Percentiles rank a stretch among this genome's conserved stretches.
These are phyloP conservation scores for Casuarina equisetifolia DNA, from an alignment of 306 rosid genomes.

Conservation along the genomic window DNA sequence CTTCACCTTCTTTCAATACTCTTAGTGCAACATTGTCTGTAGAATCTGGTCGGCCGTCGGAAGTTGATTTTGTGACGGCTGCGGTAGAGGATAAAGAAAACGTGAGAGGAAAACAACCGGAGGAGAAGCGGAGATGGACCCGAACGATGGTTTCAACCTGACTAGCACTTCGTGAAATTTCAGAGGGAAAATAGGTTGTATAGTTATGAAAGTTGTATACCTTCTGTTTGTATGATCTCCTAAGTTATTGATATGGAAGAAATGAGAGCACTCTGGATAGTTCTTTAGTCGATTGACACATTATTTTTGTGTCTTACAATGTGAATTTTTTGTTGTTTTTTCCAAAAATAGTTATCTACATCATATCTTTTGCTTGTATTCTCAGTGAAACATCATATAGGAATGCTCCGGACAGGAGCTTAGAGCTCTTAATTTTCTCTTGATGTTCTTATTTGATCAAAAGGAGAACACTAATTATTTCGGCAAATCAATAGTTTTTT, in stretches of 20 bases:
- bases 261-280: neutral
- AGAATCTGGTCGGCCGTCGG: conserved; percentile 10
- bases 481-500: no score
- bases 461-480: no score
- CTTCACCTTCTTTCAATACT: conserved; percentile 42
- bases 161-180: neutral
- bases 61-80: conserved; percentile 4
- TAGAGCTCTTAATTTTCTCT: no score
- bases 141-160: conserved; percentile 25
- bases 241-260: no score
- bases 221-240: no score
- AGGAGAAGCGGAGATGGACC: conserved; percentile 4
- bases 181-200: neutral
- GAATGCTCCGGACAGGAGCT: no score
- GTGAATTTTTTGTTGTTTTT: no score
- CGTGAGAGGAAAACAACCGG: neutral
- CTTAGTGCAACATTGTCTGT: conserved; percentile 25
- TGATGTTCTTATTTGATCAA: no score
- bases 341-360: no score
- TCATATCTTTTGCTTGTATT: no score
- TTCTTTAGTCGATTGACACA: neutral
- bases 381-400: no score
- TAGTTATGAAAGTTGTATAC: neutral
- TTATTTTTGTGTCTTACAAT: neutral
- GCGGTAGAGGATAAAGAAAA: conserved; percentile 10